These are phyloP conservation scores for Macadamia tetraphylla DNA, from an alignment of 164 flowering plant genomes.

Conservation along the genomic window DNA sequence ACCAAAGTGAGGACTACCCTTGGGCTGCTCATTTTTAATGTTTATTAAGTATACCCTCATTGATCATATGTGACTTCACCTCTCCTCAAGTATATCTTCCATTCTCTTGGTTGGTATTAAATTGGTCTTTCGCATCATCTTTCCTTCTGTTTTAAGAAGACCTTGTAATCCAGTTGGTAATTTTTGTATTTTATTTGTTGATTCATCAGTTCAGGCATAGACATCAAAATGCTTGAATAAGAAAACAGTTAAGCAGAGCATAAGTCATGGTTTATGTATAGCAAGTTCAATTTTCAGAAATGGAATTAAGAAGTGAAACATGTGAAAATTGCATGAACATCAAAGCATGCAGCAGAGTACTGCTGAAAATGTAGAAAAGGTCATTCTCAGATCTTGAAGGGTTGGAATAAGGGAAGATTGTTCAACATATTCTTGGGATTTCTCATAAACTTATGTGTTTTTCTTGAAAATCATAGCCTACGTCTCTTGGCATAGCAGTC, in stretches of 20 bases:
- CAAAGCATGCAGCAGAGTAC: constrained; percentile 20
- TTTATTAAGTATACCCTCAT: neutral
- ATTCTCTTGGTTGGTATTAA: neutral
- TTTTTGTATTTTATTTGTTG: constrained; percentile 1
- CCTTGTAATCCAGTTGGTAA: neutral
- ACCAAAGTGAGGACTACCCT: too few relatives aligned
- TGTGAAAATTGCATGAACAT: constrained; percentile 27
- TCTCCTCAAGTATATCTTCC: neutral
- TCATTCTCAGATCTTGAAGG: neutral
- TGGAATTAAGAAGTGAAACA: constrained; percentile 54
- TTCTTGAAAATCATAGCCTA: neutral
- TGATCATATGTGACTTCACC: neutral
- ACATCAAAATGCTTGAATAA: constrained; percentile 47
- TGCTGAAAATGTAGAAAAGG: constrained; percentile 5
- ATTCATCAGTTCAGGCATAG: constrained; percentile 62
- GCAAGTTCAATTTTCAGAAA: constrained; percentile 55
- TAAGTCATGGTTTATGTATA: constrained; percentile 1
- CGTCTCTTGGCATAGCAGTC: neutral
- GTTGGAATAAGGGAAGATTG: too few relatives aligned
- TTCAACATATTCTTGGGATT: neutral
- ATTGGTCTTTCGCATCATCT: neutral
- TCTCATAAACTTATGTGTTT: neutral
- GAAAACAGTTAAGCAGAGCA: constrained; percentile 27
- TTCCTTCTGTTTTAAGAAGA: neutral
- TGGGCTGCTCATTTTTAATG: too few relatives aligned